Base-by-base conservation (phyloP, 129 eudicot genomes). In the Artemisia tridentata region DNA sequence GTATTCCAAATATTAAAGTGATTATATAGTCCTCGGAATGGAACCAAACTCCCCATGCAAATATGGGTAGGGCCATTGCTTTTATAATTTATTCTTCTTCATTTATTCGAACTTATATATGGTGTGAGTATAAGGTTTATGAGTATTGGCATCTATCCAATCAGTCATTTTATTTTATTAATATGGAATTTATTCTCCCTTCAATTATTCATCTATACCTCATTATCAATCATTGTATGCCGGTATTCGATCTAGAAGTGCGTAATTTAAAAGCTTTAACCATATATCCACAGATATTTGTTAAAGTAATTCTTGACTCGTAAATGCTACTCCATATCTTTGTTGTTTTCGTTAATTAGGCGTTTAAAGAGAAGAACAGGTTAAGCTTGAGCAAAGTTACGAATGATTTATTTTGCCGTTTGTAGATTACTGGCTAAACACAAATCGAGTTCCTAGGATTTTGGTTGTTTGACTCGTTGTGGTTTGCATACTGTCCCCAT, bases 201-300 rank as follows among this genome's bases (percentile, higher is more conserved):
- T n/a, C 71, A 68, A 68, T 50, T 50, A 76, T 76, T 51, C 75
- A 48, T 69, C 20, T 60, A 50, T 69, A 69, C 50, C 62, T 76
- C 80, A 21, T 48, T 68, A 76, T 76, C 80, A 31, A 76, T 69
- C 71, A 68, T 76, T 69, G 65, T 69, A 54, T 69, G 65, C 70
- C 52, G 54, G 38, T 71, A 57, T 72, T 61, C 76, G 17, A 14
- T 47, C 43, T 74, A 52, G 64, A 68, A 51, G 75, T 68, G 80
- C 69, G 63, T 76, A 63, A 60, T 69, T 76, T 57, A 21, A 76
- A 60, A 69, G 75, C 80, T 50, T 63, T 34, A 63, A 67, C 55
- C 17, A 57, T 29, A 16, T 67, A 29, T 31, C 63, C 11, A 18
- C 8, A 25, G 45, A 25, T 59, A 25, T 59, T 59, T 59, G 9